Base-by-base conservation (phyloP, 179 eudicot genomes). In the Beta corolliflora region DNA sequence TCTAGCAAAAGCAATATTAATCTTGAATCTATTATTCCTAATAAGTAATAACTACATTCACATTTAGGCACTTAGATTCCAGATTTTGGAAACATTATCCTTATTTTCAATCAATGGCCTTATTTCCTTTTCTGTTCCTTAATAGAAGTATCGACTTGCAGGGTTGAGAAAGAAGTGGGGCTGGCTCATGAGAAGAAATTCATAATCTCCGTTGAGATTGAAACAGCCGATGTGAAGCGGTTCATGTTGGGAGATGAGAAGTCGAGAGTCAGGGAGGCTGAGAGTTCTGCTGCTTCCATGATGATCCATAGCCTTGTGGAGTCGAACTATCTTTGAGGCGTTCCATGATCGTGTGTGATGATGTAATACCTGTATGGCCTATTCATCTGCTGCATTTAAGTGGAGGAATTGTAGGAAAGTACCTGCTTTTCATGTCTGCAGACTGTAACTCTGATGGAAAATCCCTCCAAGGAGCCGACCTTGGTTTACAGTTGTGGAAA, bases 281-380 rank as follows among this genome's bases (percentile, higher is more conserved):
- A 93, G 76, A 91, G 83, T 77, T 93, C 95, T 56, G 98, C 99
- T 12, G 98, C 99, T 69, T 93, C 93, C n/a, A 53, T 25, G 25
- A 91, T 95, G 95, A 85, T 92, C 53, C 85, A 21, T n/a, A 84
- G 87, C 68, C 84, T 95, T 54, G 83, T 56, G 66, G 84, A 82
- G 52, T 54, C 87, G 8, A 74, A 71, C 21, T 76, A 86, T 52
- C 29, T 69, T 25, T 79, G 9, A 48, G 70, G 54, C 56, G n/a
- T 45, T 55, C 46, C 67, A 15, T 68, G n/a, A 9, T 12, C 58
- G 5, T 55, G 25, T 73, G 52, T 76, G 29, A 56, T 46, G 54
- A 23, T 16, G 15, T 31, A 9, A 6, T 3, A 31, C 56, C 65
- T 78, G 44, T 55, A 70, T 45, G 80, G 83, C 83, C 81, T 78